These are phyloP conservation scores for Erodium texanum DNA, from an alignment of 441 rosid species.

Conservation along the genomic window DNA sequence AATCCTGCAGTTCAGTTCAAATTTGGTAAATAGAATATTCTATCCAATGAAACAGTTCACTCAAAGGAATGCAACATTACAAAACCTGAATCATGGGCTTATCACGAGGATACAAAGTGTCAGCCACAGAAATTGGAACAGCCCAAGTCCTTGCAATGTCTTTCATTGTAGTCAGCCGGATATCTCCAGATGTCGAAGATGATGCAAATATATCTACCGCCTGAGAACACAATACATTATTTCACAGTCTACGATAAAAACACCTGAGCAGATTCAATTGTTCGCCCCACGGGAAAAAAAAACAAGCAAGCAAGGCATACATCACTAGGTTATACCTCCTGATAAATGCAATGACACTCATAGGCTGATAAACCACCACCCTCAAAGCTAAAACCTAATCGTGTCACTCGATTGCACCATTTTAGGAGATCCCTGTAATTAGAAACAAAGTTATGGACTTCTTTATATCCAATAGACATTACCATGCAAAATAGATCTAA, in stretches of 20 bases:
- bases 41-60: slow-evolving; percentile 10
- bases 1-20: slow-evolving; percentile 43
- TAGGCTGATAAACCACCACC: slow-evolving; percentile 37
- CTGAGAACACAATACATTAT: slow-evolving; percentile 33
- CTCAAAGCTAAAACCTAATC: slow-evolving; percentile 24
- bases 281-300: neutral
- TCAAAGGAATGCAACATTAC: slow-evolving; percentile 17
- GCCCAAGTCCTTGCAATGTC: slow-evolving; percentile 63
- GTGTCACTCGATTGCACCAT: slow-evolving; percentile 85
- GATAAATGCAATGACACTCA: slow-evolving; percentile 49
- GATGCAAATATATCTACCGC: slow-evolving; percentile 80
- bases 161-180: slow-evolving; percentile 41
- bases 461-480: slow-evolving; percentile 5
- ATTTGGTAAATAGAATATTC: slow-evolving; percentile 22
- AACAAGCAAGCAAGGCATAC: slow-evolving; percentile 8
- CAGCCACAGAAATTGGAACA: slow-evolving; percentile 38
- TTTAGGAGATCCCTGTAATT: slow-evolving; percentile 84
- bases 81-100: slow-evolving; percentile 78
- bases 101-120: slow-evolving; percentile 34
- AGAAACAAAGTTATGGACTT: slow-evolving; percentile 16
- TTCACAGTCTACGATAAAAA: slow-evolving; percentile 6
- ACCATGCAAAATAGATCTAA: slow-evolving; percentile 13
- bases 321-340: slow-evolving; percentile 48
- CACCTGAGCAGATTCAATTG: neutral
- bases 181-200: slow-evolving; percentile 47